phyloP scores from a whole-genome alignment of 2,329 filamentous ascomycete genomes.

The Nothomitra cinnamomea region DNA sequence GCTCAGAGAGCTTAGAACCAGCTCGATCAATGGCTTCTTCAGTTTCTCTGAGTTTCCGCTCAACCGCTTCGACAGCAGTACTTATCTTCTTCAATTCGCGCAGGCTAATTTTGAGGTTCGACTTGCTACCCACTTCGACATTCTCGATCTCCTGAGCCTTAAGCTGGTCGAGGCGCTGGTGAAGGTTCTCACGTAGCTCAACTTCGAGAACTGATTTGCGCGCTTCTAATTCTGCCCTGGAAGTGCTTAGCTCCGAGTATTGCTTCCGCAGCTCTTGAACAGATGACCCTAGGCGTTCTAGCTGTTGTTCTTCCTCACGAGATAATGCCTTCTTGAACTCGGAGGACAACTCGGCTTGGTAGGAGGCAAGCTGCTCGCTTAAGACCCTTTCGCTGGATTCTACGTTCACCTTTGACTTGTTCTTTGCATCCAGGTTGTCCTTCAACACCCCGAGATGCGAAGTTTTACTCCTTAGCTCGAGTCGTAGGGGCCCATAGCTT shows the following conservation, averaged over 20 bases:
- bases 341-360: slow-evolving; percentile 64
- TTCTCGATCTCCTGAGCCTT: slow-evolving; percentile 58
- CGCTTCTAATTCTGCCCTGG: slow-evolving; percentile 60
- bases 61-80: slow-evolving; percentile 48
- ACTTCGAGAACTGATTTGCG: slow-evolving; percentile 72
- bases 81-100: slow-evolving; percentile 66
- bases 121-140: slow-evolving; percentile 27
- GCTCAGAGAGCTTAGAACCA: slow-evolving; percentile 12
- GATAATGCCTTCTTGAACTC: slow-evolving; percentile 88
- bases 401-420: slow-evolving; percentile 45
- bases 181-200: slow-evolving; percentile 76
- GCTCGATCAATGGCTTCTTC: slow-evolving; percentile 52
- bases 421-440: slow-evolving; percentile 57
- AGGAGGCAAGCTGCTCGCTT: slow-evolving; percentile 55
- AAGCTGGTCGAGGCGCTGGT: slow-evolving; percentile 73
- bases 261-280: slow-evolving; percentile 62
- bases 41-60: slow-evolving; percentile 53
- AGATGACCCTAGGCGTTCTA: slow-evolving; percentile 51
- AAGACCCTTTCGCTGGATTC: slow-evolving; percentile 61
- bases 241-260: slow-evolving; percentile 56
- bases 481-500: slow-evolving; percentile 62
- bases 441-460: slow-evolving; percentile 55
- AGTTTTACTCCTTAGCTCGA: slow-evolving; percentile 62
- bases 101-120: slow-evolving; percentile 59
- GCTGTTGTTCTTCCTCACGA: slow-evolving; percentile 60